A percentile compares a stretch with the other conserved stretches of the same genome.
Conservation (phyloP, 2,329 filamentous ascomycete genomes). For the Sordariomycetes sp. region DNA sequence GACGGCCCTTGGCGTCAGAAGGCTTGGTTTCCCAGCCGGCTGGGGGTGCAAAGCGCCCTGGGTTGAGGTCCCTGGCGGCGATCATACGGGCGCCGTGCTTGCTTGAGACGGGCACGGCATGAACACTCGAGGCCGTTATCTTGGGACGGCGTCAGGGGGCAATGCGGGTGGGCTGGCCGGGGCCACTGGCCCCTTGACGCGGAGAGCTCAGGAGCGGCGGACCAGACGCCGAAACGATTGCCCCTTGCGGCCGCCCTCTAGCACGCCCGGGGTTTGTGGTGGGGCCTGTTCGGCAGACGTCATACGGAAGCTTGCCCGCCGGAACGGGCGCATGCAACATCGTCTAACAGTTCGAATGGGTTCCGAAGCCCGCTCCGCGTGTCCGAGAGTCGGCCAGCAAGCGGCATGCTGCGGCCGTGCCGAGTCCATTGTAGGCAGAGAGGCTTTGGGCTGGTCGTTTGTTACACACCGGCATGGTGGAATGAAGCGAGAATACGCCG, state of each 20-base stretch:
- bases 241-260: neutral
- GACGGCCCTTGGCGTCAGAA: neutral
- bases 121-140: slow-evolving; percentile 1
- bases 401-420: too few relatives aligned
- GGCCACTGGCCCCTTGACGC: neutral
- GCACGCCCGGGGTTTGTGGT: neutral
- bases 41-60: neutral
- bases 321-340: too few relatives aligned
- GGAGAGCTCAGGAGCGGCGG: neutral
- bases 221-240: neutral
- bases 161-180: neutral
- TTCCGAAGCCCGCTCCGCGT: too few relatives aligned
- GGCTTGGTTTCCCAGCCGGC: neutral
- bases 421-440: too few relatives aligned
- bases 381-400: too few relatives aligned
- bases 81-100: slow-evolving; percentile 2
- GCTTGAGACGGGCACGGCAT: slow-evolving; percentile 5
- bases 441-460: too few relatives aligned
- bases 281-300: neutral
- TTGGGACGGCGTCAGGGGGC: slow-evolving; percentile 2
- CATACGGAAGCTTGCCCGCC: neutral
- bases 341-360: too few relatives aligned
- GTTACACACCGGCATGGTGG: too few relatives aligned
- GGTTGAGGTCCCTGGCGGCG: neutral
- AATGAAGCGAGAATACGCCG: too few relatives aligned